Base-by-base conservation (phyloP, 2,329 filamentous ascomycete species). In the Gliomastix tumulicola region DNA sequence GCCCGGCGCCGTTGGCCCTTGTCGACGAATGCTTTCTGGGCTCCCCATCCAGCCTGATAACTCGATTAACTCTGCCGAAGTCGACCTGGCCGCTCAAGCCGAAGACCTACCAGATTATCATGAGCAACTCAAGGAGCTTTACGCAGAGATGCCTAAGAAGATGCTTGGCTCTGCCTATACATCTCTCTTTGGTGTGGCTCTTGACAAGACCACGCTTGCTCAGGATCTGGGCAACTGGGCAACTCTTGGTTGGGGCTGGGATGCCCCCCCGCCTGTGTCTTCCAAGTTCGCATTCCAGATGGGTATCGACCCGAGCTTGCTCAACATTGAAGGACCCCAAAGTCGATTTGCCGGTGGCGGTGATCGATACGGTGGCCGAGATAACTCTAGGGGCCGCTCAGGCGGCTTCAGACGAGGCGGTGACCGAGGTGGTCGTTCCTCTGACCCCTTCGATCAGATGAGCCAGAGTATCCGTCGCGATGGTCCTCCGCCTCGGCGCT, bases 31-130 rank as follows among this genome's bases (percentile, higher is more conserved):
- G 33, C 68, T 89, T 36, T 54, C 58, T 6, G 69, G 69, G 5
- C 65, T 88, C 12, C 80, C 81, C 12, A 66, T 88, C 45, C 59
- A 76, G 49, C 66, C 67, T 7, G 74, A 77, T 45, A 50, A 57
- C 5, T 62, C 62, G 1, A 54, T 87, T 2, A 56, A 69, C 38
- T 62, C 65, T 21, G 69, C 82, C 2, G 47, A 54, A 5, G 69
- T 74, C 45, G 74, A 77, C 27, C 56, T 74, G 30, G 69, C 66
- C 27, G 63, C 74, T 41, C n/a, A n/a, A n/a, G 71, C 69, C 4
- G 51, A 56, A 16, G 51, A 65, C 15, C 54, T 68, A 17, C 68
- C 68, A 4, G 51, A 56, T 25, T 58, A 67, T 6, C 66, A 84
- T 33, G 44, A 55, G 6, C 50, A 68, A 12, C 32, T 73, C 13